These are phyloP conservation scores for Cladosporium austrohemisphaericum DNA, from an alignment of 2,329 filamentous ascomycete species.

Conservation along the genomic window DNA sequence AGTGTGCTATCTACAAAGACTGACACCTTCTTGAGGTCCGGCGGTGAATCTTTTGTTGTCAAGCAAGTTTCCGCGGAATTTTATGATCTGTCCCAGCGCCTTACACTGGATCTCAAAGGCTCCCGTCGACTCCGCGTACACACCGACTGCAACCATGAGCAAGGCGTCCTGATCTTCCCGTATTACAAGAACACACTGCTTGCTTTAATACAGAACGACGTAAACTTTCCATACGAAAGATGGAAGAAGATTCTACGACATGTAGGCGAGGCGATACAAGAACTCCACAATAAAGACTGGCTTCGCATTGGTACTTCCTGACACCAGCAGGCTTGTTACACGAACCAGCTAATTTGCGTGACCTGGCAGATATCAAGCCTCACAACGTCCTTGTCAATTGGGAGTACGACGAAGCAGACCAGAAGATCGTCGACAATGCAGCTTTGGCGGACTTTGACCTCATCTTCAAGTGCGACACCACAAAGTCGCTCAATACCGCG, in stretches of 20 bases:
- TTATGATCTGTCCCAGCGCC: conserved; percentile 32
- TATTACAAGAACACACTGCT: conserved; percentile 36
- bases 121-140: conserved; percentile 36
- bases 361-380: conserved; percentile 37
- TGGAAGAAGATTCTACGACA: conserved; percentile 34
- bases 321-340: conserved; percentile 16
- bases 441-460: conserved; percentile 38
- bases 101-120: conserved; percentile 33
- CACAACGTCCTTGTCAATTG: conserved; percentile 40
- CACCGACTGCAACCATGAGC: conserved; percentile 34
- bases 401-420: conserved; percentile 31
- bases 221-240: conserved; percentile 29
- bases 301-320: conserved; percentile 33
- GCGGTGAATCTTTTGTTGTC: conserved; percentile 32
- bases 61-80: conserved; percentile 33
- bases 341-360: conserved; percentile 25
- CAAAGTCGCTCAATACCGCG: conserved; percentile 25
- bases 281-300: conserved; percentile 37
- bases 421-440: conserved; percentile 33
- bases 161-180: conserved; percentile 35
- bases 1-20: conserved; percentile 15
- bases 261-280: conserved; percentile 34
- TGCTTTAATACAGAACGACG: conserved; percentile 32
- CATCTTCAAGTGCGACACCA: conserved; percentile 32
- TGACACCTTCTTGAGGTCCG: conserved; percentile 24